Conservation (phyloP, 2,329 filamentous ascomycete species). For the Epichloe bromicola region DNA sequence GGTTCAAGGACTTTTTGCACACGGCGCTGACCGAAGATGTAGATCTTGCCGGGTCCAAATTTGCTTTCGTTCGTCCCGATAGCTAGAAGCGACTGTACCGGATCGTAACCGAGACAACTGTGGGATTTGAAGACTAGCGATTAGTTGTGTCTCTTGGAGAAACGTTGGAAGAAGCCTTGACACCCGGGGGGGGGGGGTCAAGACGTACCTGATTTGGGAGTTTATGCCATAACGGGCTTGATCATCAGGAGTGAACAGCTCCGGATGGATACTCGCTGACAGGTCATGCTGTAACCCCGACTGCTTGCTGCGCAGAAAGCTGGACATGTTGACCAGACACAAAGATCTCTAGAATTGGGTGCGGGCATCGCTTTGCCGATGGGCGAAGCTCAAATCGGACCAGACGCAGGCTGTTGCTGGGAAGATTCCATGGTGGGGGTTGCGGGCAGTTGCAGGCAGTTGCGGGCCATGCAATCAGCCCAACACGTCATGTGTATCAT, state of each 20-base stretch:
- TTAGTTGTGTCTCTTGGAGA: background rate
- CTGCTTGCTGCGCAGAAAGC: slow-evolving; percentile 85
- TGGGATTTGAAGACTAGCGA: slow-evolving; percentile 11
- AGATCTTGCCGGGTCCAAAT: slow-evolving; percentile 77
- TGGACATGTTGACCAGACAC: slow-evolving; percentile 48
- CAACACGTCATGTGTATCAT: slow-evolving; percentile 1
- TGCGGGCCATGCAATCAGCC: background rate
- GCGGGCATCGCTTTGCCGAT: background rate
- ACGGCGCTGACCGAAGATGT: slow-evolving; percentile 72
- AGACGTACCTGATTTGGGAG: slow-evolving; percentile 49
- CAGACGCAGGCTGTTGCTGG: background rate
- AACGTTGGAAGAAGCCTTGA: background rate
- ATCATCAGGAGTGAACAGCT: slow-evolving; percentile 73
- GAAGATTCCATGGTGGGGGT: slow-evolving; percentile 1
- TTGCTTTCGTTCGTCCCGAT: slow-evolving; percentile 81
- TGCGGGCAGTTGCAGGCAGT: background rate
- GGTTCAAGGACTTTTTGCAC: slow-evolving; percentile 65
- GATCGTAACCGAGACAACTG: slow-evolving; percentile 77
- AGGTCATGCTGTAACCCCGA: slow-evolving; percentile 85
- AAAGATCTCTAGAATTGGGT: background rate
- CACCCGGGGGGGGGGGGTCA: background rate
- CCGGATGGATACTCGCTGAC: slow-evolving; percentile 64
- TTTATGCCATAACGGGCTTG: slow-evolving; percentile 73
- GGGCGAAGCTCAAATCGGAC: background rate
- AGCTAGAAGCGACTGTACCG: slow-evolving; percentile 83